Percentiles rank a stretch among this genome's conserved stretches.
Evolutionary conservation across 495 filamentous ascomycete genomes (phyloP).

Genomic region (Penicillium paradoxum): DNA sequence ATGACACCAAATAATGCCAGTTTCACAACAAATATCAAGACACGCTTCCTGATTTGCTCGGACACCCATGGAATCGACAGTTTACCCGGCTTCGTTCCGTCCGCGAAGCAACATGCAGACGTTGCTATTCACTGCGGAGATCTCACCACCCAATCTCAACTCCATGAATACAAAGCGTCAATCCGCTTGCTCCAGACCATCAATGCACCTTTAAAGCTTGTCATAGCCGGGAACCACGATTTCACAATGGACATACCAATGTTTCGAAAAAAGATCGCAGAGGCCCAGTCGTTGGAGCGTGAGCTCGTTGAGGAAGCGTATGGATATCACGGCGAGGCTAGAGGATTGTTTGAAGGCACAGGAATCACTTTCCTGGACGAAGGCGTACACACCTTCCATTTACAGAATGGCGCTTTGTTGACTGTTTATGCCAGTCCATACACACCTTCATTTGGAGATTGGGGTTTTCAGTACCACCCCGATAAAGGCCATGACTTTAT

Average conservation of each 20-base stretch:
- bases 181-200: slow-evolving; percentile 48
- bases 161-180: slow-evolving; percentile 47
- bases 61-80: too few species aligned
- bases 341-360: slow-evolving; percentile 20
- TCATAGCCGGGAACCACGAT: slow-evolving; percentile 74
- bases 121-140: slow-evolving; percentile 68
- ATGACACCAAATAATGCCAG: too few species aligned
- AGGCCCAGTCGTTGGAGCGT: slow-evolving; percentile 22
- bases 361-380: slow-evolving; percentile 59
- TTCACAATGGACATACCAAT: slow-evolving; percentile 51
- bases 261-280: slow-evolving; percentile 31
- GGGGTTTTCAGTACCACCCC: slow-evolving; percentile 56
- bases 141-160: slow-evolving; percentile 53
- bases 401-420: slow-evolving; percentile 54
- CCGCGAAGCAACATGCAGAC: slow-evolving; percentile 41
- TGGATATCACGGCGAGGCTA: slow-evolving; percentile 27
- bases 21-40: too few species aligned
- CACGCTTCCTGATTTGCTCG: too few species aligned
- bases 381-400: slow-evolving; percentile 49
- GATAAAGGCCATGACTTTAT: slow-evolving; percentile 43
- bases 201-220: slow-evolving; percentile 60
- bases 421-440: slow-evolving; percentile 64
- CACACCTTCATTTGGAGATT: slow-evolving; percentile 50
- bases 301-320: slow-evolving; percentile 23
- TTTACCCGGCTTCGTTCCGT: background rate